Base-by-base conservation (phyloP, 176 grass and related monocot species). In the Alloteropsis semialata region DNA sequence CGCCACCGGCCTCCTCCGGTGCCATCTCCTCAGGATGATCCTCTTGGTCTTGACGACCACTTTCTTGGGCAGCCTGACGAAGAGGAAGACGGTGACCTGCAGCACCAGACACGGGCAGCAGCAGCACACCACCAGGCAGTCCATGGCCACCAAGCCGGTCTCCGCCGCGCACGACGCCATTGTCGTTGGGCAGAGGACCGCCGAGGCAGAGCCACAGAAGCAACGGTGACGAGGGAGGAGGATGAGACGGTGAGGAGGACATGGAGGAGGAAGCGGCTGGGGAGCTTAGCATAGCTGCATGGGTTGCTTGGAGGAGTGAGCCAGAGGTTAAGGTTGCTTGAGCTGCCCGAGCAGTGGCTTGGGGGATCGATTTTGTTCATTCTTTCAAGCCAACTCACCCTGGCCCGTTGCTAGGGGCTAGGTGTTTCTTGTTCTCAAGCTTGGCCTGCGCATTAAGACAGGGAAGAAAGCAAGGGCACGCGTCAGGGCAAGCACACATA, bases 11-110 rank as follows among this genome's bases (percentile, higher is more conserved):
- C 87, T 80, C 34, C 82, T 82, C 46, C 42, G 73, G 49, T 80
- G 89, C 84, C 92, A 79, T 75, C 78, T 82, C 76, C 87, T 76
- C 10, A 88, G 90, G 81, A 97, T 85, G 80, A 94, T 85, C 79
- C 92, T 73, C 76, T 87, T 97, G 19, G 89, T 90, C 78, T 91
- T 94, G 38, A 90, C 81, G 7, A 85, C 87, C 22, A 94, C 73
- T 60, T 85, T 92, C 79, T 33, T 87, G 3, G 94, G 91, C 76
- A 97, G 85, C 29, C 84, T 30, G 72, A 97, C 58, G 46, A 97
- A 85, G 84, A 97, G 91, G 87, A 97, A 91, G n/a, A 93, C 56
- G 88, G 94, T 91, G 84, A 93, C 74, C 89, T 97, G 94, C 89
- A 97, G 88, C 81, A 91, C 81, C 69, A 97, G 70, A 81, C 91